Conservation (phyloP, 1,284 basidiomycete genomes). For the Cryptococcus hybrid region DNA sequence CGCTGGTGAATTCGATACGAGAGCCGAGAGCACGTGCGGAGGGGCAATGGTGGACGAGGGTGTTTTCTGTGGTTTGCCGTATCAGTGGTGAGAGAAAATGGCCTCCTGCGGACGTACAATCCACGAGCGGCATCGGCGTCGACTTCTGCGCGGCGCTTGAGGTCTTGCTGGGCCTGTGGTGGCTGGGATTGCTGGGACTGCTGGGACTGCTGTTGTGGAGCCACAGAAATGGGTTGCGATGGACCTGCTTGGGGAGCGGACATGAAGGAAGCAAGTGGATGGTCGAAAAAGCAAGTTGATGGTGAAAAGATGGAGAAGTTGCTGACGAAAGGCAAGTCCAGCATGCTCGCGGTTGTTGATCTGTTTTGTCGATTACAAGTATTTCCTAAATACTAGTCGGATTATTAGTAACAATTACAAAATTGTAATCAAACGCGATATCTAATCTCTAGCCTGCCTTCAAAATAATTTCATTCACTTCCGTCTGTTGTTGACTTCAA, state of each 20-base stretch:
- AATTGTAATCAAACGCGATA: background rate
- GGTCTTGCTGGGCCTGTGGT: slow-evolving; percentile 2
- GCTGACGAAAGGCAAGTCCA: no score
- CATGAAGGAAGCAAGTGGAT: slow-evolving; percentile 5
- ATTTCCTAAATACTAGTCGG: background rate
- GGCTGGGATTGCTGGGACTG: background rate
- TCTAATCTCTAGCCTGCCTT: background rate
- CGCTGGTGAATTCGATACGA: slow-evolving; percentile 74
- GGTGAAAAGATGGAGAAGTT: background rate
- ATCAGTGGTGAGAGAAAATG: background rate
- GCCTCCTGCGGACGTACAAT: slow-evolving; percentile 10
- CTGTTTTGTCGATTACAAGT: background rate
- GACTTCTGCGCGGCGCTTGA: slow-evolving; percentile 15
- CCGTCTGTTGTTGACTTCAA: no score
- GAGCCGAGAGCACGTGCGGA: slow-evolving; percentile 43
- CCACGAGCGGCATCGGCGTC: slow-evolving; percentile 14
- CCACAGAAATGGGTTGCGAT: slow-evolving; percentile 8
- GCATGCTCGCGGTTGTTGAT: no score
- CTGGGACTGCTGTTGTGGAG: background rate
- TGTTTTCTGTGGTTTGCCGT: slow-evolving; percentile 24
- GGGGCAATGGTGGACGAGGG: slow-evolving; percentile 46
- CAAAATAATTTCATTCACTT: background rate
- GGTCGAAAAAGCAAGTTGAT: background rate
- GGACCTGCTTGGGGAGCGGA: slow-evolving; percentile 17
- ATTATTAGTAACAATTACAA: slow-evolving; percentile 3